Percentiles rank a stretch among this genome's conserved stretches.
phyloP scores from a whole-genome alignment of 2,329 filamentous ascomycete genomes.

The Cercospora sp. region DNA sequence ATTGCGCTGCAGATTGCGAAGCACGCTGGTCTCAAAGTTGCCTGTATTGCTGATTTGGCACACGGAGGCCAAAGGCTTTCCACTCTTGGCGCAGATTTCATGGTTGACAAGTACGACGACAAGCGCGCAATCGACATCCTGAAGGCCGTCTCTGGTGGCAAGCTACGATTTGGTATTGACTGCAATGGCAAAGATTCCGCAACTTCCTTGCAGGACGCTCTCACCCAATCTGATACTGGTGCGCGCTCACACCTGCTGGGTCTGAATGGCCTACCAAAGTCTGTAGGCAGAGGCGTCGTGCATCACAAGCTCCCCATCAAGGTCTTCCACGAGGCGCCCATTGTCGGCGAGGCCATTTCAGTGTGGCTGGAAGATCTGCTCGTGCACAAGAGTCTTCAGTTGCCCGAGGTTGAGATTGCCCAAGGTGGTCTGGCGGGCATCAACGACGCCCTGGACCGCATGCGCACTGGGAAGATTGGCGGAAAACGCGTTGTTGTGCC shows the following conservation, averaged over 20 bases:
- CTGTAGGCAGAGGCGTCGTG: constrained; percentile 48
- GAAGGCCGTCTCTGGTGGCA: constrained; percentile 57
- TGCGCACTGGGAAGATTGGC: constrained; percentile 66
- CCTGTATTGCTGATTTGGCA: constrained; percentile 66
- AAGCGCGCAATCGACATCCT: constrained; percentile 67
- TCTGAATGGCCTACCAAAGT: constrained; percentile 66
- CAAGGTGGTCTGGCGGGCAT: constrained; percentile 65
- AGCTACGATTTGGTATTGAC: constrained; percentile 68
- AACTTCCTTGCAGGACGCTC: constrained; percentile 56
- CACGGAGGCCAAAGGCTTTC: constrained; percentile 64
- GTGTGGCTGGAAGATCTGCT: constrained; percentile 69
- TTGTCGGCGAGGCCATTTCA: constrained; percentile 63
- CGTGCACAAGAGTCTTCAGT: constrained; percentile 52
- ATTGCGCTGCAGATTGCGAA: constrained; percentile 68
- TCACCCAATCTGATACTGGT: constrained; percentile 41
- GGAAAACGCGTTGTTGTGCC: constrained; percentile 69
- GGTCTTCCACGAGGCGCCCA: constrained; percentile 68
- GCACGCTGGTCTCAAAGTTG: constrained; percentile 64
- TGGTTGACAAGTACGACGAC: constrained; percentile 69
- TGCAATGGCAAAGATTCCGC: constrained; percentile 67
- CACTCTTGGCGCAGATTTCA: constrained; percentile 59
- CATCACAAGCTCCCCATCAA: constrained; percentile 74
- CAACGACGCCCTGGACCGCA: constrained; percentile 66
- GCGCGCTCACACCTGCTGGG: constrained; percentile 62
- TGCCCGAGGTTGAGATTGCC: constrained; percentile 66